Evolutionary conservation across 805 yeast species (phyloP).

Genomic region (Saturnispora dispora): DNA sequence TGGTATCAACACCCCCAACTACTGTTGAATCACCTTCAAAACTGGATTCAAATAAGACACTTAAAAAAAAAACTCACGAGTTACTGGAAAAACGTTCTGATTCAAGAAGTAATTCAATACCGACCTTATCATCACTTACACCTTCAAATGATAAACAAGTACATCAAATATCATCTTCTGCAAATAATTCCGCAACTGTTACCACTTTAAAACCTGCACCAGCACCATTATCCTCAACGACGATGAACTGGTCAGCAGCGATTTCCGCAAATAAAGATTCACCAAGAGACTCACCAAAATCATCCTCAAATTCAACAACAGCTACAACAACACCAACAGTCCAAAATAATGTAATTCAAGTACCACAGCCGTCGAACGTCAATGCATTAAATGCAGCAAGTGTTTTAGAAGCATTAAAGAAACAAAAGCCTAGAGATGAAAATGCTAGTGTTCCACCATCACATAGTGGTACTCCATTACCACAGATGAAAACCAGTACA

Average conservation of each 20-base stretch:
- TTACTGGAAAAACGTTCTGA: constrained; percentile 7
- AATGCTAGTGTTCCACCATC: constrained; percentile 7
- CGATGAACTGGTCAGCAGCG: constrained; percentile 29
- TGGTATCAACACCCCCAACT: constrained; percentile 6
- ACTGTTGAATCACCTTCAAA: constrained; percentile 11
- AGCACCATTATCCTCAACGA: constrained; percentile 27
- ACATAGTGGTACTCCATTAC: constrained; percentile 1
- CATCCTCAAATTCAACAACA: not conserved
- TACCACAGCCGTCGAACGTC: constrained; percentile 16
- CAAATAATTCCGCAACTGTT: constrained; percentile 16
- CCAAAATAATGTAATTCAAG: not conserved
- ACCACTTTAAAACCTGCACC: constrained; percentile 30
- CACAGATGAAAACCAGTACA: not conserved
- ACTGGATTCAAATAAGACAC: not conserved
- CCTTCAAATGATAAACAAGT: constrained; percentile 11
- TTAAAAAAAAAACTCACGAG: not conserved
- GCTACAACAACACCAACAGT: not conserved
- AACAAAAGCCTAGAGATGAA: constrained; percentile 25
- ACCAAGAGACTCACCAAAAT: constrained; percentile 1
- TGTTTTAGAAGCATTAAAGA: constrained; percentile 29
- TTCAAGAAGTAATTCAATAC: constrained; percentile 5
- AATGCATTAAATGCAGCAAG: constrained; percentile 31
- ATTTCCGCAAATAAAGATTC: constrained; percentile 18
- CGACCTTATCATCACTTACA: not conserved
- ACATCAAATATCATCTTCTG: constrained; percentile 13